phyloP scores from a whole-genome alignment of 257 asterid species.

The Prunella vulgaris region DNA sequence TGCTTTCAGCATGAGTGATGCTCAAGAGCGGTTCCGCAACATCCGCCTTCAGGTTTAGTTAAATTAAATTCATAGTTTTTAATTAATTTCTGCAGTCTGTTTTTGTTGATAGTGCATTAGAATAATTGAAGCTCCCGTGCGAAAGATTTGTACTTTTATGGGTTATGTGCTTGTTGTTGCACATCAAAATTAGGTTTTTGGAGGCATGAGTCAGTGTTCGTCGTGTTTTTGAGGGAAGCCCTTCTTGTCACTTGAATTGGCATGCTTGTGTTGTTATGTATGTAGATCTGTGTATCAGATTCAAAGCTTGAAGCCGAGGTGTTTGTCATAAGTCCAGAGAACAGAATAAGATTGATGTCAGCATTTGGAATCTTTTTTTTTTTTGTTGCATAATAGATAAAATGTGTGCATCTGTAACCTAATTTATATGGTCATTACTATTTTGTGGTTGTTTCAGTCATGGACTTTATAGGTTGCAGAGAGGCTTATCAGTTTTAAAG shows the following conservation, averaged over 20 bases:
- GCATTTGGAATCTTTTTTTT: slow-evolving; percentile 1
- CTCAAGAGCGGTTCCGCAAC: slow-evolving; percentile 92
- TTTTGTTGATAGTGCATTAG: background rate
- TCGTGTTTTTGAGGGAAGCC: slow-evolving; percentile 1
- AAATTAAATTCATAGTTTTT: background rate
- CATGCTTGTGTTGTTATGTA: background rate
- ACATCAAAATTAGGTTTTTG: slow-evolving; percentile 17
- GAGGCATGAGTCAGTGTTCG: slow-evolving; percentile 18
- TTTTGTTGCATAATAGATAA: background rate
- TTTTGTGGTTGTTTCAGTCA: background rate
- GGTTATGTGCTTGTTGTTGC: slow-evolving; percentile 4
- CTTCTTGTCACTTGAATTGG: slow-evolving; percentile 15
- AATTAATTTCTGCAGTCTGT: background rate
- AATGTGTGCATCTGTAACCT: background rate
- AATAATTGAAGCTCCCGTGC: slow-evolving; percentile 3
- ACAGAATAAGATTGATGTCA: background rate
- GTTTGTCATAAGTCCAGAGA: background rate
- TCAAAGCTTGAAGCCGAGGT: background rate
- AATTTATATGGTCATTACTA: background rate
- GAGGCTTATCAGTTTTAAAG: background rate
- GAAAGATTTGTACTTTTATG: slow-evolving; percentile 19
- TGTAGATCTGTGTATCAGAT: slow-evolving; percentile 19
- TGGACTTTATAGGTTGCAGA: background rate
- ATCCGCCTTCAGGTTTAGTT: slow-evolving; percentile 74
- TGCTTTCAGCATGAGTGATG: slow-evolving; percentile 87